Evolutionary conservation across 2,329 filamentous ascomycete species (phyloP).

Genomic region (Fonsecaea pugnacius): DNA sequence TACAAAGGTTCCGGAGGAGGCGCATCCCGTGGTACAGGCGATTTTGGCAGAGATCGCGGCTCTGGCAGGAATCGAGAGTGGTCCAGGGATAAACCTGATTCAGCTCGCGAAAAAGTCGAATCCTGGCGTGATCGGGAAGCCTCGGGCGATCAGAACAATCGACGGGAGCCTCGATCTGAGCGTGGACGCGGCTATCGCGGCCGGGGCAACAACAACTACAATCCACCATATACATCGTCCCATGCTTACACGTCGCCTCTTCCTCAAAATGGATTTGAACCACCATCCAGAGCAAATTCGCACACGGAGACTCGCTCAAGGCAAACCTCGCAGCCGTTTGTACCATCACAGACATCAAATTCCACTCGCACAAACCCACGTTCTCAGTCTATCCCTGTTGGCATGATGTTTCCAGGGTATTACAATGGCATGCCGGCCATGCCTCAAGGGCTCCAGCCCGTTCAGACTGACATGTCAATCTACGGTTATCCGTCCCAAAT

Average conservation of each 20-base stretch:
- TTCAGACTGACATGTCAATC: constrained; percentile 39
- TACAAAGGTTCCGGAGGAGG: constrained; percentile 24
- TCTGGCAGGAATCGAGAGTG: constrained; percentile 37
- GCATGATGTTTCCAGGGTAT: constrained; percentile 33
- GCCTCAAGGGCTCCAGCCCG: constrained; percentile 28
- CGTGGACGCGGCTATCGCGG: constrained; percentile 48
- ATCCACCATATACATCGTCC: constrained; percentile 38
- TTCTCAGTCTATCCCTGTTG: constrained; percentile 64
- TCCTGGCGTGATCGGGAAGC: constrained; percentile 44
- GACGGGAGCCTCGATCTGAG: constrained; percentile 46
- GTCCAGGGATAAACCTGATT: constrained; percentile 39
- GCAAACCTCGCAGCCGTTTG: constrained; percentile 41
- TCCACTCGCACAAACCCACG: constrained; percentile 51
- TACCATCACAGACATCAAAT: constrained; percentile 24
- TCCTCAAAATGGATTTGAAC: constrained; percentile 47
- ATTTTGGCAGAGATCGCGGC: constrained; percentile 28
- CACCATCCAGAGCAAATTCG: constrained; percentile 45
- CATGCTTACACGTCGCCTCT: constrained; percentile 48
- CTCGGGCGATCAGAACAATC: constrained; percentile 44
- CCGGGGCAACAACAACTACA: constrained; percentile 47
- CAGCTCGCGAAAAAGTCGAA: constrained; percentile 38
- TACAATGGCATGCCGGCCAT: constrained; percentile 43
- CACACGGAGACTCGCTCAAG: constrained; percentile 49
- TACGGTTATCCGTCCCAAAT: constrained; percentile 59
- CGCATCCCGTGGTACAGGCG: constrained; percentile 20